Conservation (phyloP, 2,329 filamentous ascomycete genomes). For the Monilinia polystroma region DNA sequence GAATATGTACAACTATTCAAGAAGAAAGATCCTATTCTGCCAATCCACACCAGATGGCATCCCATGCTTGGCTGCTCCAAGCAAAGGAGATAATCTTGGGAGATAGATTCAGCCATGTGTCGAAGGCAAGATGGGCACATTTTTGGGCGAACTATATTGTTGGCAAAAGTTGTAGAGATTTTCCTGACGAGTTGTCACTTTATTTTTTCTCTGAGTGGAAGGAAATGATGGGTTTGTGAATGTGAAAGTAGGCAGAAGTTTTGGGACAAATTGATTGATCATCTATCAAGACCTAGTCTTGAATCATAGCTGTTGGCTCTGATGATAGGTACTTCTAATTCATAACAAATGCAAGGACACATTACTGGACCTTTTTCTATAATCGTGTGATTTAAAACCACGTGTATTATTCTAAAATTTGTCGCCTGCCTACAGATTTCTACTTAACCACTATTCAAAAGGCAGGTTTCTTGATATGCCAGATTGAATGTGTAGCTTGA, state of each 20-base stretch:
- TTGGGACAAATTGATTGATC: background rate
- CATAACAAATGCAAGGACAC: background rate
- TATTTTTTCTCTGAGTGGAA: background rate
- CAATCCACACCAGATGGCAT: background rate
- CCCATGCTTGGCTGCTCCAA: background rate
- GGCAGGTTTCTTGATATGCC: too few relatives aligned
- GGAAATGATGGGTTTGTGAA: too few relatives aligned
- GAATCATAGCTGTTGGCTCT: background rate
- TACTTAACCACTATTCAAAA: too few relatives aligned
- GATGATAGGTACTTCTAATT: background rate
- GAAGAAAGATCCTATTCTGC: background rate
- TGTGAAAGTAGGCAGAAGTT: too few relatives aligned
- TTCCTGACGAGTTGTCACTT: background rate
- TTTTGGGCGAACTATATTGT: background rate
- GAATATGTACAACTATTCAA: too few relatives aligned
- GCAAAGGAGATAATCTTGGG: background rate
- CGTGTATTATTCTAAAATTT: too few relatives aligned
- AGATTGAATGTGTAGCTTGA: too few relatives aligned
- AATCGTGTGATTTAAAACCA: too few relatives aligned
- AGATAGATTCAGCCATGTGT: background rate
- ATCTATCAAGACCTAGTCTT: too few relatives aligned
- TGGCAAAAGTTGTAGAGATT: background rate
- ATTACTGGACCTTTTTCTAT: too few relatives aligned
- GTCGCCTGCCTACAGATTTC: too few relatives aligned
- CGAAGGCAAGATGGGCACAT: fast-evolving